Evolutionary conservation across 2,329 filamentous ascomycete species (phyloP), one percentile per base, ranked within the genome.

Genomic region (Diaporthe citrichinensis): DNA sequence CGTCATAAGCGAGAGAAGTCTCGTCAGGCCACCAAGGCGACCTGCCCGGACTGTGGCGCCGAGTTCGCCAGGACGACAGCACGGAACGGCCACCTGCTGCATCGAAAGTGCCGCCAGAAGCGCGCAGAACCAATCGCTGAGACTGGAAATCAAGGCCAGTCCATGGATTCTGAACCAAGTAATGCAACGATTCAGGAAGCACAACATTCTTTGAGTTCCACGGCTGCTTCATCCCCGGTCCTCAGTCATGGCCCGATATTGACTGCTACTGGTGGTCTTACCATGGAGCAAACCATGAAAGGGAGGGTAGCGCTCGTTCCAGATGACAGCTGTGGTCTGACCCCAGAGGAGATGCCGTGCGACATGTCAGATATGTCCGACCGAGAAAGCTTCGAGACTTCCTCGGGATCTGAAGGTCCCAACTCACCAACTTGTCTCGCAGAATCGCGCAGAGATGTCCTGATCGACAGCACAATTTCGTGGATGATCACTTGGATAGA

Each of bases 61-160:
- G 95, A 98, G 81, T 98, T 98, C 81, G 98, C 96, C 17, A 90
- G 96, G 79, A 98, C 96, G 6, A 92, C 90, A 28, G 96, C 96
- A 59, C 90, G 95, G 77, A 98, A 98, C 82, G 96, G 96, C 17
- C 96, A 98, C 82, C 81, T 93, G 78, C 84, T 91, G 72, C 95
- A 98, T 84, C 95, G 97, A 82, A 98, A 98, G 85, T 98, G 96
- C 87, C 36, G 10, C 36, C 2, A 39, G 36, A 39, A 39, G 15
- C 41, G 3, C 46, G 8, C 20, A 23, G 20, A 49, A 15, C 20
- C 46, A 20, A 49, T 49, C 15, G 15, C 20, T 23, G 46, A 8
- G 17, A 15, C n/a, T 9, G 46, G n/a, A 49, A 10, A 8, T 9
- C 20, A 4, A 8, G 46, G 46, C 23, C 17, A 49, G 46, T 15